phyloP scores from a whole-genome alignment of 2,329 filamentous ascomycete species.

The Arthrocladium fulminans region DNA sequence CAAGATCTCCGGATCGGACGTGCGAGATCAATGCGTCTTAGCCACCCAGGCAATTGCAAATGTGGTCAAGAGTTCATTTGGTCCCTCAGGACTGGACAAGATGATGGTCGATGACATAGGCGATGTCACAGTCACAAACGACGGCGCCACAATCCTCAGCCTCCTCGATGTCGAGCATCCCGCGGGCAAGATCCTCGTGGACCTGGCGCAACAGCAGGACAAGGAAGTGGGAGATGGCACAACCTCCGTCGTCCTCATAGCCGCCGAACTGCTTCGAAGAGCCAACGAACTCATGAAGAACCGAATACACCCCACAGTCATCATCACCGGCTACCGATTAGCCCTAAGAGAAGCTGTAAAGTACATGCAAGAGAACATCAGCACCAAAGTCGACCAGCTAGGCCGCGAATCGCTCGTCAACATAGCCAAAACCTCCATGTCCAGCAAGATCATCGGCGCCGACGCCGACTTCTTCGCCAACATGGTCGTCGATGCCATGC shows the following conservation, averaged over 20 bases:
- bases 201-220: conserved; percentile 95
- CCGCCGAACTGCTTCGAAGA: conserved; percentile 83
- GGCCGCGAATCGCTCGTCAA: conserved; percentile 83
- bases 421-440: conserved; percentile 99
- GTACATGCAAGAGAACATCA: conserved; percentile 98
- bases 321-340: conserved; percentile 95
- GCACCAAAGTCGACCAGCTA: conserved; percentile 85
- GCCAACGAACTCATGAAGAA: conserved; percentile 99
- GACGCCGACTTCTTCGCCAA: conserved; percentile 96
- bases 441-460: conserved; percentile 93
- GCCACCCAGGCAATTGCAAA: conserved; percentile 96
- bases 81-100: conserved; percentile 93
- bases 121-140: conserved; percentile 97
- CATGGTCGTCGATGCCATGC: conserved; percentile 95
- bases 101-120: conserved; percentile 99
- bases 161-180: conserved; percentile 96
- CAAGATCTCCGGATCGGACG: conserved; percentile 95
- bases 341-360: conserved; percentile 93
- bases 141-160: conserved; percentile 91
- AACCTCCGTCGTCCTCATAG: conserved; percentile 94
- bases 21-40: conserved; percentile 93
- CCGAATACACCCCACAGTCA: conserved; percentile 98
- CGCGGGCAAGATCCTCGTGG: conserved; percentile 95
- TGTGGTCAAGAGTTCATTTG: conserved; percentile 98
- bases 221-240: conserved; percentile 98